Base-by-base conservation (phyloP, 2,329 filamentous ascomycete genomes). In the Trichoderma atrobrunneum region DNA sequence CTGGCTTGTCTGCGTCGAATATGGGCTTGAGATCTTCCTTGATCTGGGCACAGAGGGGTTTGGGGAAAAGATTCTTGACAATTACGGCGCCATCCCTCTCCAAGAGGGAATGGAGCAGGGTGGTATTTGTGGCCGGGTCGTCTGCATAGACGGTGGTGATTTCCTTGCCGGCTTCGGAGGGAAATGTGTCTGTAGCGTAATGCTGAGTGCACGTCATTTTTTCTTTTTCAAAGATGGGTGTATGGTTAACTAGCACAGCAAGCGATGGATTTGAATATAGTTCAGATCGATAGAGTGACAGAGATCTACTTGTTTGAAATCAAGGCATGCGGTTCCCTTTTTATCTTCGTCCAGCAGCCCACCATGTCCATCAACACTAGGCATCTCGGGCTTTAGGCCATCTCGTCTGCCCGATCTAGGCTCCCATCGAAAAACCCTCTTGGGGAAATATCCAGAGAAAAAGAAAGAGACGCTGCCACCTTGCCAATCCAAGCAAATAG, bases 11-110 rank as follows among this genome's bases (percentile, higher is more conserved):
- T 3, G 76, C 75, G 69, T 83, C 81, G 39, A 83, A 83, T 51
- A 79, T 73, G 0, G 82, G 78, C 36, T 80, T 80, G 8, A 84
- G 78, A 21, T 84, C 82, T 6, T 70, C 34, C n/a, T 78, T 78
- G 59, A 84, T 81, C 61, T 81, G 78, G 4, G 76, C 74, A 8
- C 79, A 79, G 3, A 83, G 76, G 1, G 79, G 76, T 5, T 65
- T 62, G 1, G 78, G 72, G 43, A 82, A 78, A 12, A 84, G 76
- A 21, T 80, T 80, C 60, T 81, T 78, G 7, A 84, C 78, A 24
- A 83, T 80, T 5, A 83, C 76, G 2, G 79, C 81, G 11, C 81
- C 81, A 34, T 83, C 80, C 24, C 77, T 76, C 60, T 79, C 71
- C 18, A 78, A 72, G 36, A 76, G 73, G 48, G 77, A 73, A 26